A percentile compares a stretch with the other conserved stretches of the same genome.
phyloP scores from a whole-genome alignment of 345 rosid species.

The Eucalyptus rudis region DNA sequence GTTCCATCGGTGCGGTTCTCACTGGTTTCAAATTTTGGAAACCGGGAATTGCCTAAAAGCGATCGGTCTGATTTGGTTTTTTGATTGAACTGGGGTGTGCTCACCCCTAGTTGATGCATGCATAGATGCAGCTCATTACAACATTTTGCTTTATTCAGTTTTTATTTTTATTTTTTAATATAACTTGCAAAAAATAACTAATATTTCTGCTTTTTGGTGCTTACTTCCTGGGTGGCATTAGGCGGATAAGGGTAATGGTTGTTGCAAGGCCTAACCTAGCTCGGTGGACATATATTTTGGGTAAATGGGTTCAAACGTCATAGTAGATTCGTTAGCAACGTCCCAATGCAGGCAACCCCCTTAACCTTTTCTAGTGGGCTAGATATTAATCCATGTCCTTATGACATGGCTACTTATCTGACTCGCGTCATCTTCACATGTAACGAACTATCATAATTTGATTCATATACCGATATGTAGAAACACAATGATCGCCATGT shows the following conservation, averaged over 20 bases:
- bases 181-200: neutral
- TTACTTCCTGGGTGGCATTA: neutral
- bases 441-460: neutral
- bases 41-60: neutral
- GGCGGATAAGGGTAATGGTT: neutral
- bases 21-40: neutral
- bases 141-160: neutral
- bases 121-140: neutral
- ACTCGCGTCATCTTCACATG: neutral
- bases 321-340: neutral
- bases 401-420: neutral
- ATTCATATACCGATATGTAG: neutral
- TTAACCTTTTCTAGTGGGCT: neutral
- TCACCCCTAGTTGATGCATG: neutral
- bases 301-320: neutral
- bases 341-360: neutral
- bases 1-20: neutral
- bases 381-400: neutral
- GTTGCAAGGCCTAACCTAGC: neutral
- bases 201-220: neutral
- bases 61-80: accelerated
- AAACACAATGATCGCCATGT: neutral
- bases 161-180: too few species aligned
- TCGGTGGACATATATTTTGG: neutral
- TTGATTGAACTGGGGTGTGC: neutral